Evolutionary conservation across 495 filamentous ascomycete species (phyloP), one percentile per base, ranked within the genome.

Genomic region (Filosporella fistucella): DNA sequence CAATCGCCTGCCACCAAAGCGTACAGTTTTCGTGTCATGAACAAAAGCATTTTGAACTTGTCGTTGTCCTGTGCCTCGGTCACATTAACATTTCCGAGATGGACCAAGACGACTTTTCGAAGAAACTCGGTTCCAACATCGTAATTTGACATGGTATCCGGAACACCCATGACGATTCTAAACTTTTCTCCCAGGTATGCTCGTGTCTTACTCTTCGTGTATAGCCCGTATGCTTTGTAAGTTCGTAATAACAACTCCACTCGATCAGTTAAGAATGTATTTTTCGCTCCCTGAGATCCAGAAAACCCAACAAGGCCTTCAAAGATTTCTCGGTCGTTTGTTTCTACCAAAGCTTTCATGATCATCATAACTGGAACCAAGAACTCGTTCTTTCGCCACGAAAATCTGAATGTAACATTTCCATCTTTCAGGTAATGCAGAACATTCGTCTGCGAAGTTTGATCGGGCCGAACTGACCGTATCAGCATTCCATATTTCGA

Each of bases 301-400:
- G 81, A 74, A 18, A 72, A 66, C 34, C 89, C 89, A 16, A 95
- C 83, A 26, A 97, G 69, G 14, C 81, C 84, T 64, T 98, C 91
- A 55, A 91, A 98, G 38, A 98, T 93, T 60, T 95, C 90, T 42
- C 89, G 81, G 55, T 98, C 93, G 56, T 95, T 97, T 11, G 93
- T 97, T 65, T 98, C 91, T 16, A 90, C 78, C 35, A 98, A 76
- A 2, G 93, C 93, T 70, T 96, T 97, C 51, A 98, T 66, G 12
- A 96, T 79, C 93, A 98, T 96, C 77, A 96, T 83, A 49, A 89
- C 86, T 14, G 93, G 93, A 12, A 98, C 76, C 18, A 96, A 76
- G 61, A 86, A 98, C 68, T 97, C 93, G 53, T 88, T 88, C 73
- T 98, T 98, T 52, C 91, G 76, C 93, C 93, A 98, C 1, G 91